Conservation (phyloP, 176 grass and related monocot genomes). For the Rhynchospora breviuscula region DNA sequence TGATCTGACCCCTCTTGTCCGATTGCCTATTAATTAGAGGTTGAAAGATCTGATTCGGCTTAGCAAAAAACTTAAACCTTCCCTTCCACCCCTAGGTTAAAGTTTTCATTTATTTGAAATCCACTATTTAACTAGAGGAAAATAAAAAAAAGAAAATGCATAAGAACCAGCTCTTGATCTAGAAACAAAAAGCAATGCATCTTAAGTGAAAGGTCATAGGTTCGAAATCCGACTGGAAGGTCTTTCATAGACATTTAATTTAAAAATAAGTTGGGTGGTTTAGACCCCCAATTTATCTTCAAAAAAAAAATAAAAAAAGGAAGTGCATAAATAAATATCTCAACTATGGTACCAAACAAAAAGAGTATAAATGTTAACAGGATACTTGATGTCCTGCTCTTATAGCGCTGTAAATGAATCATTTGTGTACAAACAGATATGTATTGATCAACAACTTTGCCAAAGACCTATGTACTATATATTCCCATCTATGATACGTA, state of each 20-base stretch:
- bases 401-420: slow-evolving; percentile 14
- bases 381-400: slow-evolving; percentile 9
- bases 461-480: background rate
- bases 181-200: too few species aligned
- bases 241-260: too few species aligned
- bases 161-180: too few species aligned
- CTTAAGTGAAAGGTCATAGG: too few species aligned
- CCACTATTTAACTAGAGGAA: background rate
- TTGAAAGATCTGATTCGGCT: too few species aligned
- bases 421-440: slow-evolving; percentile 23
- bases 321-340: background rate
- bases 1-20: too few species aligned
- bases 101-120: background rate
- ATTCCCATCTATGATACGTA: background rate
- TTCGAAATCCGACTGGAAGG: too few species aligned
- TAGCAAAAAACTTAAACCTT: too few species aligned
- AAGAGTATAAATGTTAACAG: background rate
- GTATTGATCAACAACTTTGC: background rate
- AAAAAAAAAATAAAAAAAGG: too few species aligned
- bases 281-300: too few species aligned
- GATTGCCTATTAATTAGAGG: too few species aligned
- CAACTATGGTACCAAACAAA: background rate
- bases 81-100: background rate
- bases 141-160: background rate
- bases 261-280: too few species aligned